Evolutionary conservation across 2,329 filamentous ascomycete genomes (phyloP).

Genomic region (Aspergillus awamori): DNA sequence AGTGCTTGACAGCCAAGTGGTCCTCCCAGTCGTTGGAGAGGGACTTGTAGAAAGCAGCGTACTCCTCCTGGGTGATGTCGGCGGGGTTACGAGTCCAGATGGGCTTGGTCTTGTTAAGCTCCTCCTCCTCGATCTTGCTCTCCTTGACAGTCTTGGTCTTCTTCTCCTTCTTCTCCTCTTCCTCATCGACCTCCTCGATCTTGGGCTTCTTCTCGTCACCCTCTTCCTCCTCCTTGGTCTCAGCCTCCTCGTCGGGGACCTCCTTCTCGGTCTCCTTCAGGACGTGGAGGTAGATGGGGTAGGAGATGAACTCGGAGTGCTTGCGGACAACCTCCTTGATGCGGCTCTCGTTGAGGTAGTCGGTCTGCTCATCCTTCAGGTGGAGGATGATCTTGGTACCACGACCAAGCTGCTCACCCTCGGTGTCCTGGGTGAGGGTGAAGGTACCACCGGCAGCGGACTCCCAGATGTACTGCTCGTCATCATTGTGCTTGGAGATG

Average conservation of each 20-base stretch:
- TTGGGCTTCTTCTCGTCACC: constrained; percentile 93
- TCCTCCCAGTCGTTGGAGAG: constrained; percentile 99
- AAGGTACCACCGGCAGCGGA: constrained; percentile 97
- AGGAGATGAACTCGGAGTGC: constrained; percentile 99
- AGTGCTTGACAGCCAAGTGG: constrained; percentile 99
- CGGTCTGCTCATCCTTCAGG: constrained; percentile 98
- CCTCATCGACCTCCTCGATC: constrained; percentile 89
- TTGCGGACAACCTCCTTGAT: constrained; percentile 99
- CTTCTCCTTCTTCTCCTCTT: constrained; percentile 82
- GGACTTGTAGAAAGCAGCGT: constrained; percentile 99
- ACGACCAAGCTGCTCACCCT: constrained; percentile 86
- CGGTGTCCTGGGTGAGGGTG: constrained; percentile 85
- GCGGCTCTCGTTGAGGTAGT: constrained; percentile 98
- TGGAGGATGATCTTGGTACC: constrained; percentile 98
- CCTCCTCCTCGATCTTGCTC: constrained; percentile 97
- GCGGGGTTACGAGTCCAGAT: constrained; percentile 99
- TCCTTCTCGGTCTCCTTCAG: constrained; percentile 99
- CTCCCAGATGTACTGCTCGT: constrained; percentile 99
- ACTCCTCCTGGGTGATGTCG: constrained; percentile 95
- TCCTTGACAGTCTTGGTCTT: constrained; percentile 99
- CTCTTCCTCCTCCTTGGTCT: constrained; percentile 71
- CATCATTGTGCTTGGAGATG: constrained; percentile 98
- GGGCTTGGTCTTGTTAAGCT: constrained; percentile 99
- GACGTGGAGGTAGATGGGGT: constrained; percentile 99
- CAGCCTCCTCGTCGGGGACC: constrained; percentile 93